These are phyloP conservation scores for Cupressus sempervirens DNA, from an alignment of 75 land plant genomes.

Conservation along the genomic window DNA sequence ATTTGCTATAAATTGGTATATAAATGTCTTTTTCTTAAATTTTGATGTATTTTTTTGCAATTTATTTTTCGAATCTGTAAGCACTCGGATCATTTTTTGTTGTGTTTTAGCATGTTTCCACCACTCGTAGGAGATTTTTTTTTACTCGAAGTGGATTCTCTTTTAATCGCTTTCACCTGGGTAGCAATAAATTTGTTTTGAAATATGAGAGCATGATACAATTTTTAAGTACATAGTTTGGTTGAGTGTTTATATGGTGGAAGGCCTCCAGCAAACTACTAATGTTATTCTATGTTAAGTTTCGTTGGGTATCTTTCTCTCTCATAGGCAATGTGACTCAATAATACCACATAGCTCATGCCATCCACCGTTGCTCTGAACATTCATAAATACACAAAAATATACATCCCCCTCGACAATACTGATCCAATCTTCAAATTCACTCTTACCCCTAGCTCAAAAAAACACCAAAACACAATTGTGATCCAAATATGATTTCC, in stretches of 20 bases:
- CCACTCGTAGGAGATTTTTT: background rate
- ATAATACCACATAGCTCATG: constrained; percentile 5
- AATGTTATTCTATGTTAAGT: background rate
- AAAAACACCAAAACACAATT: background rate
- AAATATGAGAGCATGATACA: background rate
- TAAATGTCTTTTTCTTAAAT: no score
- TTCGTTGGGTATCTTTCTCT: background rate
- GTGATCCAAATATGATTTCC: background rate
- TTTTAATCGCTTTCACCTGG: background rate
- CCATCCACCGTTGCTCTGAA: constrained; percentile 8
- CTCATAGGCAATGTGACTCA: constrained; percentile 9
- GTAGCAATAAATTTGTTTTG: background rate
- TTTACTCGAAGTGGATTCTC: no score
- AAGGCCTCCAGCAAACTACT: background rate
- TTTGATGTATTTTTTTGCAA: no score
- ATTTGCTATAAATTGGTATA: no score
- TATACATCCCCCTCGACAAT: background rate
- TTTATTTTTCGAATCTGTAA: no score
- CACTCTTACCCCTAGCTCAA: background rate
- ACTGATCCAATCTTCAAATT: background rate
- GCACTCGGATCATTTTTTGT: no score
- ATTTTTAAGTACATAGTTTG: background rate
- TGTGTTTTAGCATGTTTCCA: background rate
- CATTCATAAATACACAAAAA: constrained; percentile 4
- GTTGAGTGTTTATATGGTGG: background rate